Evolutionary conservation across 2,329 filamentous ascomycete species (phyloP).

Genomic region (Alternaria arborescens): DNA sequence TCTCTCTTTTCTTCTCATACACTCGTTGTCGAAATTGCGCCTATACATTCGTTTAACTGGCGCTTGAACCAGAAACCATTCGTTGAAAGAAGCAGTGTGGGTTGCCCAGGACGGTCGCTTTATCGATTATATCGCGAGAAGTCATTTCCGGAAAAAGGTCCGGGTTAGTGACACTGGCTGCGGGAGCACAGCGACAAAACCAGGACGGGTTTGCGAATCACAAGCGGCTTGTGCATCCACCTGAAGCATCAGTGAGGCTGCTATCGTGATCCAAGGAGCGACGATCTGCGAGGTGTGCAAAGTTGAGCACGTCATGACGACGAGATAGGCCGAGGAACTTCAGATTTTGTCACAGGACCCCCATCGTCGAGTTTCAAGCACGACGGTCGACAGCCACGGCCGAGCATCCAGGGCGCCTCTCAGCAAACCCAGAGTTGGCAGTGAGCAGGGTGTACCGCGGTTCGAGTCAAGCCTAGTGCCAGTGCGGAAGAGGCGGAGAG

Average conservation of each 20-base stretch:
- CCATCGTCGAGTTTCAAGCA: neutral
- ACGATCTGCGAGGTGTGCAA: slow-evolving; percentile 3
- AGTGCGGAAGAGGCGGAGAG: slow-evolving; percentile 26
- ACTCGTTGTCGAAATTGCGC: slow-evolving; percentile 31
- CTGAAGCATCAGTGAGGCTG: neutral
- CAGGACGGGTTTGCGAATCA: slow-evolving; percentile 16
- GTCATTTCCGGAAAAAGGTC: slow-evolving; percentile 23
- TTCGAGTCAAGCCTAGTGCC: slow-evolving; percentile 11
- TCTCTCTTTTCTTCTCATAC: slow-evolving; percentile 28
- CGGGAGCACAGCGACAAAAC: slow-evolving; percentile 22
- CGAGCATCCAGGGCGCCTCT: neutral
- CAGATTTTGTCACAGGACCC: neutral
- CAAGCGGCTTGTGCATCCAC: slow-evolving; percentile 3
- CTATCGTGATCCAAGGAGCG: slow-evolving; percentile 6
- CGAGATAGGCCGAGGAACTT: slow-evolving; percentile 9
- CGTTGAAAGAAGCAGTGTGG: neutral
- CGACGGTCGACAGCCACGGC: neutral
- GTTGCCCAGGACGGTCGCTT: slow-evolving; percentile 12
- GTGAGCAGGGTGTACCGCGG: slow-evolving; percentile 6
- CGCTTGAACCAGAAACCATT: slow-evolving; percentile 8
- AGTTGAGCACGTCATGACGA: slow-evolving; percentile 12
- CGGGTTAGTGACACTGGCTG: slow-evolving; percentile 22
- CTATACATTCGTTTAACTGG: slow-evolving; percentile 23
- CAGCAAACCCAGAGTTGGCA: slow-evolving; percentile 1
- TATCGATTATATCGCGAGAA: slow-evolving; percentile 11